Conservation (phyloP, 192 early-diverging fungal genomes). For the Coemansia sp. region DNA sequence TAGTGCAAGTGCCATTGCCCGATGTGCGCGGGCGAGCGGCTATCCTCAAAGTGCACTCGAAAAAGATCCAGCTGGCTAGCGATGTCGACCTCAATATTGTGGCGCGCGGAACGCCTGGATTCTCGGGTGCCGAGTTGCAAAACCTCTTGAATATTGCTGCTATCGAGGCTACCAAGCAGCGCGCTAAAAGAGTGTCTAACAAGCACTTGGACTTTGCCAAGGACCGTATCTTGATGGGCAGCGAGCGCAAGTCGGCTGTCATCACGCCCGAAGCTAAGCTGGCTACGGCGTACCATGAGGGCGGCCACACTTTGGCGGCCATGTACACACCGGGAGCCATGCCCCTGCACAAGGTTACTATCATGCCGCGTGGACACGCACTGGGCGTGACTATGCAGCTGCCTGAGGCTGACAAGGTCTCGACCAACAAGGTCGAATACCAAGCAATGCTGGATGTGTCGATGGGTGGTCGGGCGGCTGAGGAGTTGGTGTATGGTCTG, state of each 20-base stretch:
- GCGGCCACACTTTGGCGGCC: constrained; percentile 95
- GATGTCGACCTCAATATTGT: constrained; percentile 83
- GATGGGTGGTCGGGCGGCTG: constrained; percentile 98
- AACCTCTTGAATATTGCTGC: constrained; percentile 98
- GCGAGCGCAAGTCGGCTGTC: constrained; percentile 90
- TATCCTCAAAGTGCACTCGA: constrained; percentile 91
- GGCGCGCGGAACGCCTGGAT: constrained; percentile 96
- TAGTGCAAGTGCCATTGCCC: constrained; percentile 91
- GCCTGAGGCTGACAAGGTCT: constrained; percentile 88
- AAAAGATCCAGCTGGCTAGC: constrained; percentile 70
- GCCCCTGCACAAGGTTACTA: constrained; percentile 97
- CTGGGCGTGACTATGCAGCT: constrained; percentile 88
- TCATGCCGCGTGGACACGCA: constrained; percentile 90
- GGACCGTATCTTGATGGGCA: constrained; percentile 98
- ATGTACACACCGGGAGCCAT: constrained; percentile 94
- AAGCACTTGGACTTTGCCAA: constrained; percentile 95
- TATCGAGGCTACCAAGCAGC: constrained; percentile 88
- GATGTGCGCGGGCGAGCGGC: constrained; percentile 95
- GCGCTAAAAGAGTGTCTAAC: constrained; percentile 70
- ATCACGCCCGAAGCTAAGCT: constrained; percentile 87
- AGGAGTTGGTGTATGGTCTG: constrained; percentile 93
- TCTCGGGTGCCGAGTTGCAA: constrained; percentile 98
- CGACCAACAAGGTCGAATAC: constrained; percentile 80
- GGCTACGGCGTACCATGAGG: constrained; percentile 97
- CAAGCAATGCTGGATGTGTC: constrained; percentile 90